These are phyloP conservation scores for Salpingoeca rosetta DNA, from an alignment of 78 protist species.

Conservation along the genomic window DNA sequence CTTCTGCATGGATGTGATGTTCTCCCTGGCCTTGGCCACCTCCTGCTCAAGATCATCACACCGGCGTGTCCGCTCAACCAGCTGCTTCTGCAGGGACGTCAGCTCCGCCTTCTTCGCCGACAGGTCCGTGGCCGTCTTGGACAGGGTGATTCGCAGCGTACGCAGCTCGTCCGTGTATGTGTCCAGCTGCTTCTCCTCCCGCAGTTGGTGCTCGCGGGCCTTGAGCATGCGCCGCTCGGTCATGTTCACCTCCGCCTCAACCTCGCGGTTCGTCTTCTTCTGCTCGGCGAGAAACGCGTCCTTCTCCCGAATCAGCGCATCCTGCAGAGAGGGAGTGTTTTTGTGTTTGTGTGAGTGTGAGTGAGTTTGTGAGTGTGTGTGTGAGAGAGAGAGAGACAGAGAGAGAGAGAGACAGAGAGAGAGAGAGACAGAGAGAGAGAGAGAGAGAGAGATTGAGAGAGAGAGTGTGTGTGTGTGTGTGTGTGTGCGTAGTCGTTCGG, in stretches of 20 bases:
- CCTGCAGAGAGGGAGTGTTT: too few relatives aligned
- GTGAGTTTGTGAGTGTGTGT: too few relatives aligned
- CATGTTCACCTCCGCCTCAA: not conserved
- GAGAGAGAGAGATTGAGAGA: too few relatives aligned
- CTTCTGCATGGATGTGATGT: too few relatives aligned
- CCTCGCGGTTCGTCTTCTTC: not conserved
- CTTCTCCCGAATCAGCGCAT: not conserved
- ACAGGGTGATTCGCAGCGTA: not conserved
- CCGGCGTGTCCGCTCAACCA: not conserved
- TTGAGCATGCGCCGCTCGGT: not conserved
- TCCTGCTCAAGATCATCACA: not conserved
- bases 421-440: too few relatives aligned
- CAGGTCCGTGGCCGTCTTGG: not conserved
- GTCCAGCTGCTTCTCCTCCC: not conserved
- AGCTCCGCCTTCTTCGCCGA: not conserved
- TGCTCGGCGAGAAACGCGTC: conserved; percentile 2
- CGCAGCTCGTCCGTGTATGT: not conserved
- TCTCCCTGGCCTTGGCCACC: not conserved
- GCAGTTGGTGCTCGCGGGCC: not conserved
- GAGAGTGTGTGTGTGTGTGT: too few relatives aligned
- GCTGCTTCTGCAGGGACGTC: not conserved
- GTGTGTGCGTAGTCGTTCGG: too few relatives aligned
- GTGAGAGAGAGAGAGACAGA: too few relatives aligned
- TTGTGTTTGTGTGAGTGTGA: too few relatives aligned
- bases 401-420: too few relatives aligned